phyloP scores from a whole-genome alignment of 2,329 filamentous ascomycete genomes.

The Blastomyces emzantsi region DNA sequence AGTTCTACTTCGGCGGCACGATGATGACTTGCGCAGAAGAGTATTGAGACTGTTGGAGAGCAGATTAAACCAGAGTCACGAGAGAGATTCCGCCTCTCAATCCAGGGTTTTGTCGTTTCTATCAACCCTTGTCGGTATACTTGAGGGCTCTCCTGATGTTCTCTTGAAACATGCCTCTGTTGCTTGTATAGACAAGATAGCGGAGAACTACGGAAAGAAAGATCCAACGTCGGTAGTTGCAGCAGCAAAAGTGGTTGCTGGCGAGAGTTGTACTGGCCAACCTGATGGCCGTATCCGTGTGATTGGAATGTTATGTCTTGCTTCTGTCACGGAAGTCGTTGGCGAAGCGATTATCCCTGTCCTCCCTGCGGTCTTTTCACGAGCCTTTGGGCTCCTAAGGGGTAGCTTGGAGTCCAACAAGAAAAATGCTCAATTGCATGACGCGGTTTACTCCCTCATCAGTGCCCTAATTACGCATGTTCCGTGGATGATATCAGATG shows the following conservation, averaged over 20 bases:
- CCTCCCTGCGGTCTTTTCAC: constrained; percentile 65
- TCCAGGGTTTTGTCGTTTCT: constrained; percentile 67
- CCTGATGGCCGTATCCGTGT: constrained; percentile 63
- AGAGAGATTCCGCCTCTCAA: constrained; percentile 59
- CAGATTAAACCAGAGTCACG: constrained; percentile 64
- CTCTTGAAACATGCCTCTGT: constrained; percentile 78
- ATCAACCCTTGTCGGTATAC: constrained; percentile 65
- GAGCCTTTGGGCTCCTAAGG: constrained; percentile 61
- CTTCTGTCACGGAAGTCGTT: constrained; percentile 80
- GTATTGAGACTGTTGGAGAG: constrained; percentile 72
- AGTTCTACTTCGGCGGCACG: constrained; percentile 64
- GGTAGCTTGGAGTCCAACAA: constrained; percentile 48
- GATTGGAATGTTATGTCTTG: constrained; percentile 79
- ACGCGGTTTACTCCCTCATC: constrained; percentile 72
- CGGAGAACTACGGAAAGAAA: constrained; percentile 92
- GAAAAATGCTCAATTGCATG: constrained; percentile 59
- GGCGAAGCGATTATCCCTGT: constrained; percentile 78
- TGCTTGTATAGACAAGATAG: constrained; percentile 82
- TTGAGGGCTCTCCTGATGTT: constrained; percentile 62
- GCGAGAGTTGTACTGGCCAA: constrained; percentile 66
- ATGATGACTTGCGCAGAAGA: constrained; percentile 67
- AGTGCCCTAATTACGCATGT: constrained; percentile 71
- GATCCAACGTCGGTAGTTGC: constrained; percentile 66
- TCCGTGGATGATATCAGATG: constrained; percentile 77
- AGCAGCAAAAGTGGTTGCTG: constrained; percentile 67